Conservation (phyloP, 2,329 filamentous ascomycete genomes). For the Claviceps pusilla region DNA sequence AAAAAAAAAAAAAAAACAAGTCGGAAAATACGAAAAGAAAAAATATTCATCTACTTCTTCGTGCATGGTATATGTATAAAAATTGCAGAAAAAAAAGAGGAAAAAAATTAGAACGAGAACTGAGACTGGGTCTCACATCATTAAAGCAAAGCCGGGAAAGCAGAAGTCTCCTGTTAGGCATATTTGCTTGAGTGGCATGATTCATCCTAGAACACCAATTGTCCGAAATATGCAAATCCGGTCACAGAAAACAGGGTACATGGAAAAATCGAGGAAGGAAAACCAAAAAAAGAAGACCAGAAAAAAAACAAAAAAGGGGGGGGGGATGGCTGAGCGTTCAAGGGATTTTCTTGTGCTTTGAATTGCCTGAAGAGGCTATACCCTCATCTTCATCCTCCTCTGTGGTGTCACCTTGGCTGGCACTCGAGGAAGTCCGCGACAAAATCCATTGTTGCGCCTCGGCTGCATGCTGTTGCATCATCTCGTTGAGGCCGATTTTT, state of each 20-base stretch:
- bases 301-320: not conserved
- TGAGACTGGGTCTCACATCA: not conserved
- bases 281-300: not conserved
- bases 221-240: not conserved
- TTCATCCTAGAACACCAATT: not conserved
- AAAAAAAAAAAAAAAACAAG: not conserved
- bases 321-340: not conserved
- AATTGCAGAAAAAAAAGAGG: not conserved
- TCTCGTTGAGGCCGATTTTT: constrained; percentile 32
- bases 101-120: not conserved
- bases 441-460: constrained; percentile 39
- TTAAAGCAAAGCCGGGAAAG: not conserved
- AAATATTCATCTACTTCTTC: not conserved
- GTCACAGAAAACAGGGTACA: not conserved
- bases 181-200: not conserved
- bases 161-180: not conserved
- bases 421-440: constrained; percentile 18
- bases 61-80: not conserved
- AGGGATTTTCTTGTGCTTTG: not conserved
- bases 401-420: constrained; percentile 28
- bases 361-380: not conserved
- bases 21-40: no score
- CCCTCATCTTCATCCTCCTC: constrained; percentile 28
- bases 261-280: no score
- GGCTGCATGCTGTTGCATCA: constrained; percentile 39